Conservation (phyloP, 2,329 filamentous ascomycete species). For the Ceratocystis eucalypticola region DNA sequence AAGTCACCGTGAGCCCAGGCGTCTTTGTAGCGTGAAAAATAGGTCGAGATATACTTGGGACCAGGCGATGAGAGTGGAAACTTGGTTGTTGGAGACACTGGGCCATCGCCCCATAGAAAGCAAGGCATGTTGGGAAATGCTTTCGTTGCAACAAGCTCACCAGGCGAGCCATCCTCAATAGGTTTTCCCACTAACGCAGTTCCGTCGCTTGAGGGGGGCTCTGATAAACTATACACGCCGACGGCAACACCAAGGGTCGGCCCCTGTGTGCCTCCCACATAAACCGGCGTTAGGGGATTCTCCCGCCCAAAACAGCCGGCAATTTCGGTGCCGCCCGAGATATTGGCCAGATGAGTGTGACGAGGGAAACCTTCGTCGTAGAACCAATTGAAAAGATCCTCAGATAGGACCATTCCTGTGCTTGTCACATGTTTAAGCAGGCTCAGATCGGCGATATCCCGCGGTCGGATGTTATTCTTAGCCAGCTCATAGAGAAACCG, state of each 20-base stretch:
- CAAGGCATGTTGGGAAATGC: constrained; percentile 67
- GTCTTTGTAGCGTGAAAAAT: constrained; percentile 49
- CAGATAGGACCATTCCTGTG: constrained; percentile 71
- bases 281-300: constrained; percentile 52
- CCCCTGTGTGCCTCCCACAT: constrained; percentile 41
- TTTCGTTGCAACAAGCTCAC: constrained; percentile 57
- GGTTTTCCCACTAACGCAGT: constrained; percentile 31
- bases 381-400: constrained; percentile 68
- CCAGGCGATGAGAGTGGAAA: constrained; percentile 28
- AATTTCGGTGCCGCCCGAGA: constrained; percentile 66
- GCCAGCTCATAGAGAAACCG: constrained; percentile 63
- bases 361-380: constrained; percentile 57
- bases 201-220: constrained; percentile 21
- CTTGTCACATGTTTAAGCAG: constrained; percentile 48
- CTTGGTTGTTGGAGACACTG: constrained; percentile 23
- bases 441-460: constrained; percentile 48
- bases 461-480: constrained; percentile 48
- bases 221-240: constrained; percentile 49
- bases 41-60: constrained; percentile 44
- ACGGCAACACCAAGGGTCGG: constrained; percentile 37
- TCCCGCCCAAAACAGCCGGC: constrained; percentile 49
- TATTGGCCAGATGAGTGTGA: constrained; percentile 54
- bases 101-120: constrained; percentile 46
- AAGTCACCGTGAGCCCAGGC: constrained; percentile 82
- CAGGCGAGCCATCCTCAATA: constrained; percentile 47